Base-by-base conservation (phyloP, 2,329 filamentous ascomycete genomes). In the Aciculosporium take region DNA sequence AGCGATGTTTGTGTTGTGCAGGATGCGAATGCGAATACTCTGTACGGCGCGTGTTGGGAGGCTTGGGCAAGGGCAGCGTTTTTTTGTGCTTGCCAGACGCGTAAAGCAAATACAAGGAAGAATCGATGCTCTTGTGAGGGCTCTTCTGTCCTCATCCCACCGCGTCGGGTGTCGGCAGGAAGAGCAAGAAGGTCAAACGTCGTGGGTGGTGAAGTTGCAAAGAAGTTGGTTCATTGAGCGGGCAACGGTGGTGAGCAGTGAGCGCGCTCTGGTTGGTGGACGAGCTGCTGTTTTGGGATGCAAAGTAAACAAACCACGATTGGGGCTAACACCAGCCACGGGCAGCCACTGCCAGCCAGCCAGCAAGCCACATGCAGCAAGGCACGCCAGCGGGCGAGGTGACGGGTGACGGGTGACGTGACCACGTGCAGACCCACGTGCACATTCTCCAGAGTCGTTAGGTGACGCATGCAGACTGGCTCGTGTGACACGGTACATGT, bases 231-330 rank as follows among this genome's bases (percentile, higher is more conserved):
- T 18, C n/a, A 27, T 30, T 29, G 23, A 39, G 41, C 36, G 35
- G 35, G 32, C 20, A 32, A 21, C n/a, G n/a, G n/a, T n/a, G n/a
- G n/a, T n/a, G n/a, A n/a, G n/a, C n/a, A n/a, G 30, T 5, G 30
- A 9, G 25, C 45, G 43, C 46, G 46, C 45, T 44, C 25, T 37
- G 44, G 40, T 44, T 40, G 40, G 49, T 50, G 37, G 24, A 29
- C 3, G 30, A n/a, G 17, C 7, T 32, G 9, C 54, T 53, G 51
- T 54, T 58, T 58, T 57, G 45, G 53, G 54, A 45, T 28, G 44
- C 45, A 53, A 59, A 57, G 56, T 59, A 59, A 59, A 59, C 56
- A 59, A 59, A 59, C 47, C 47, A 24, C 7, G 23, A 15, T 8
- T 7, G 17, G 30, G 17, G 17, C 30, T 6, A n/a, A n/a, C n/a